These are phyloP conservation scores for Verticillium albo-atrum DNA, from an alignment of 2,329 filamentous ascomycete genomes.

Conservation along the genomic window DNA sequence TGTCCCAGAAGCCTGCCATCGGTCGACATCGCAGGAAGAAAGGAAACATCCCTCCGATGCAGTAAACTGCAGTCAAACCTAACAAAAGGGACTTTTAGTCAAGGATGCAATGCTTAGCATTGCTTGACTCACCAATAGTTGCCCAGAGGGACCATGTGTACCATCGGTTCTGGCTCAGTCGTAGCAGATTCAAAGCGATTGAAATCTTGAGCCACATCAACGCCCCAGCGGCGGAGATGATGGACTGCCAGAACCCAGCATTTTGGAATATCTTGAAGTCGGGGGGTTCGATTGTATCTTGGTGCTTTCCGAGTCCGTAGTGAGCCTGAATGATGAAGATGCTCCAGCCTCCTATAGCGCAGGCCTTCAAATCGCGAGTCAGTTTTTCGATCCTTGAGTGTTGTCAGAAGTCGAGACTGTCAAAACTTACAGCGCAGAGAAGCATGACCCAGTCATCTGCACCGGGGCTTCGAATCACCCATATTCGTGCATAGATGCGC, in stretches of 20 bases:
- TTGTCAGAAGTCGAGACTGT: background rate
- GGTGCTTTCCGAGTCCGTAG: constrained; percentile 42
- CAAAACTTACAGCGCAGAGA: constrained; percentile 16
- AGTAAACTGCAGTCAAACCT: background rate
- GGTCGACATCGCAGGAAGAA: constrained; percentile 4
- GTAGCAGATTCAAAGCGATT: constrained; percentile 15
- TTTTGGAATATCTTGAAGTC: constrained; percentile 31
- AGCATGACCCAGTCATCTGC: constrained; percentile 23
- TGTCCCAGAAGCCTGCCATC: constrained; percentile 2
- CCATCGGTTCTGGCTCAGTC: constrained; percentile 17
- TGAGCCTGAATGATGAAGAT: constrained; percentile 36
- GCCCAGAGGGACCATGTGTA: constrained; percentile 19
- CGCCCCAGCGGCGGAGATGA: constrained; percentile 32
- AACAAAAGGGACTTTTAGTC: background rate
- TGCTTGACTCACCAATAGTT: constrained; percentile 8
- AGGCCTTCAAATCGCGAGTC: constrained; percentile 14
- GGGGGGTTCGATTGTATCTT: constrained; percentile 24
- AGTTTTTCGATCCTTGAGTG: background rate
- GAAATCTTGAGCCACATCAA: constrained; percentile 16
- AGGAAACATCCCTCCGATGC: background rate
- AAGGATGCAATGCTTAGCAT: background rate
- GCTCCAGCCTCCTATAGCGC: constrained; percentile 20
- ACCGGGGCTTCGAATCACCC: constrained; percentile 18
- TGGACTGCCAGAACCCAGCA: constrained; percentile 38
- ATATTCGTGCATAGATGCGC: constrained; percentile 13